Evolutionary conservation across 495 filamentous ascomycete species (phyloP), one percentile per base, ranked within the genome.

Genomic region (Penicillium lagena): DNA sequence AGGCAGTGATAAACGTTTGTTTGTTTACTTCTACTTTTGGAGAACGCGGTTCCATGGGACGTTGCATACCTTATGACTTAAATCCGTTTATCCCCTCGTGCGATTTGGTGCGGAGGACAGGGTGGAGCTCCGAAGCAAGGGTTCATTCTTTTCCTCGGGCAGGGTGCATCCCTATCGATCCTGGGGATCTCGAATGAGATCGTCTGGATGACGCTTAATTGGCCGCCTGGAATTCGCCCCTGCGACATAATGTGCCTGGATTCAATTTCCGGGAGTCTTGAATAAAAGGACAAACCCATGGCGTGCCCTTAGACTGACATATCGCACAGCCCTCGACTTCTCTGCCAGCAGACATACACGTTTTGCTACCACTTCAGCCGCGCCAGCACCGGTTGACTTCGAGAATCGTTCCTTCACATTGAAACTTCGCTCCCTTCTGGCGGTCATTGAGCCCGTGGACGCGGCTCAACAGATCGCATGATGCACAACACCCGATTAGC

Each of bases 401-500:
- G n/a, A n/a, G n/a, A 60, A 49, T 48, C 33, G 8, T 15, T 45
- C 28, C 7, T 35, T 40, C 4, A 4, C 22, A 4, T 22, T 6
- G 2, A 22, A 22, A 22, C 22, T 22, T 4, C 4, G 22, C 22
- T 22, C 22, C 22, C 22, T 22, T 12, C 32, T 34, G 0, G 32
- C 32, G 32, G n/a, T 30, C 9, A 12, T 29, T n/a, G 36, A 46
- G 51, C 45, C 38, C 42, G 48, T 51, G 12, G 42, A 53, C 51
- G 40, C 42, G 35, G 37, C 49, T 51, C 43, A 12, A 34, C 14
- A 32, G 28, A 50, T 43, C 32, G 34, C 49, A 37, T 30, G 7
- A 61, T 61, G 58, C 58, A 56, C 47, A 50, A 59, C 45, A 43
- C 51, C 49, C 35, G 42, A 27, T 27, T 55, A 13, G 49, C 48